Conservation (phyloP, 257 asterid genomes). For the Osmanthus fragrans region DNA sequence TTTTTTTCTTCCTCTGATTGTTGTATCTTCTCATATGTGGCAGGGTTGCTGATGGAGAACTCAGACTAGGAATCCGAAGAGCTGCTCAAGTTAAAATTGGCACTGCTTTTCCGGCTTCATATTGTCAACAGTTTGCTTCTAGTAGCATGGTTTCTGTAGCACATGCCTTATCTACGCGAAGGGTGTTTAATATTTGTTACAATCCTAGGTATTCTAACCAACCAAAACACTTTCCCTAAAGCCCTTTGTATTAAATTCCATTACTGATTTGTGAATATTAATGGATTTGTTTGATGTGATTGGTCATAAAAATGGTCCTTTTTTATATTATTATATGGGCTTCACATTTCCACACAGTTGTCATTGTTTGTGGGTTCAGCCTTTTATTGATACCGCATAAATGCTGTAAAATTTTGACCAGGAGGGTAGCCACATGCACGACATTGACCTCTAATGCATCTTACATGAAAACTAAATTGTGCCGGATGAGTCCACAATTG, state of each 20-base stretch:
- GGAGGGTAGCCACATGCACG: neutral
- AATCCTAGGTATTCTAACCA: conserved; percentile 75
- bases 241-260: neutral
- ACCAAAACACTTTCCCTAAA: neutral
- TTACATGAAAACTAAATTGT: neutral
- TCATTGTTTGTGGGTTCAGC: neutral
- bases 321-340: neutral
- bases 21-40: conserved; percentile 15
- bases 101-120: conserved; percentile 44
- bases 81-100: conserved; percentile 68
- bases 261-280: neutral
- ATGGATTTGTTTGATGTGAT: neutral
- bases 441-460: neutral
- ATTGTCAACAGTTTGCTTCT: conserved; percentile 50
- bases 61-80: conserved; percentile 95
- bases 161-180: conserved; percentile 59
- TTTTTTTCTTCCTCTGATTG: neutral
- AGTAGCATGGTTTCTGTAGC: conserved; percentile 61
- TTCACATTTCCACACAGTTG: neutral
- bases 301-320: neutral
- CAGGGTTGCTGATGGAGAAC: conserved; percentile 97
- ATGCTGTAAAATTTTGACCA: neutral
- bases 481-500: neutral
- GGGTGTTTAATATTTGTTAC: conserved; percentile 63
- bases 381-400: neutral